Percentiles rank a stretch among this genome's conserved stretches.
phyloP scores from a whole-genome alignment of 1,139 yeast genomes.

The Candida pseudoviswanathii region DNA sequence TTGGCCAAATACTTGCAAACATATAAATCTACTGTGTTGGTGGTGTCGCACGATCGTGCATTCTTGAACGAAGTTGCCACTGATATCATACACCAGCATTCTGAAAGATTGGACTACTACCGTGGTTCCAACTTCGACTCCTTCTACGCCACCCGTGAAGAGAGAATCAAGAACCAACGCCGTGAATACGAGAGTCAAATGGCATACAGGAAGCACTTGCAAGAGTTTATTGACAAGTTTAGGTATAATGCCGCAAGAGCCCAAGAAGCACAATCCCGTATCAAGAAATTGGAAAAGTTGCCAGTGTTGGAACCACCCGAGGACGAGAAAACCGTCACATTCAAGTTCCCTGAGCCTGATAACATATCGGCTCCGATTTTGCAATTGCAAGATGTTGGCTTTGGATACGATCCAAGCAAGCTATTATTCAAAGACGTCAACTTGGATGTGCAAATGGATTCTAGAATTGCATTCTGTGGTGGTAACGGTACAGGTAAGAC shows the following conservation, averaged over 20 bases:
- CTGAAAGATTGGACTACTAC: constrained; percentile 94
- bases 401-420: constrained; percentile 74
- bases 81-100: constrained; percentile 95
- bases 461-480: constrained; percentile 95
- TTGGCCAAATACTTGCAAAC: constrained; percentile 86
- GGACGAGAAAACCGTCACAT: constrained; percentile 81
- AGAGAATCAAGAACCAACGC: constrained; percentile 87
- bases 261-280: constrained; percentile 96
- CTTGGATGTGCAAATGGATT: constrained; percentile 87
- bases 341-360: constrained; percentile 95
- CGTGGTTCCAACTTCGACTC: constrained; percentile 93
- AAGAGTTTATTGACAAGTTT: constrained; percentile 91
- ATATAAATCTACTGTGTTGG: constrained; percentile 89
- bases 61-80: constrained; percentile 97
- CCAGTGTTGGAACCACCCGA: constrained; percentile 94
- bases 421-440: constrained; percentile 74
- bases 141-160: constrained; percentile 92
- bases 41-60: constrained; percentile 97
- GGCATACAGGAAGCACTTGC: constrained; percentile 94
- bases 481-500: constrained; percentile 99
- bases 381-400: constrained; percentile 82
- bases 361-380: constrained; percentile 90
- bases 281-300: constrained; percentile 90
- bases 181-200: constrained; percentile 96
- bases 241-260: constrained; percentile 97